These are phyloP conservation scores for Trypanosoma brucei DNA, from an alignment of 208 protist genomes.

Conservation along the genomic window DNA sequence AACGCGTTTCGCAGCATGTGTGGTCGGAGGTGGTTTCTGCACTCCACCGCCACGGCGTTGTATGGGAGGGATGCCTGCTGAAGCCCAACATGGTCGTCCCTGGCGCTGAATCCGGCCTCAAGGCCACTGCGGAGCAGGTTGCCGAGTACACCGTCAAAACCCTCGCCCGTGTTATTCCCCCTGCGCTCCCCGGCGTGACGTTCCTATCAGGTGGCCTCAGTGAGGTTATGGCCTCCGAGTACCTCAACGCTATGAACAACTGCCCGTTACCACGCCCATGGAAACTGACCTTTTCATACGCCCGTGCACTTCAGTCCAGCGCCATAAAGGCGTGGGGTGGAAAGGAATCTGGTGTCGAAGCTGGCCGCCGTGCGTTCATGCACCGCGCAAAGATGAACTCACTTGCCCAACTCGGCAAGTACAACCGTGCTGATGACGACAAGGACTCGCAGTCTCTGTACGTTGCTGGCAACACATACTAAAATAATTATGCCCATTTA, in stretches of 20 bases:
- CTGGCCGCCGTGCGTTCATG: constrained; percentile 57
- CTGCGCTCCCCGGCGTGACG: constrained; percentile 91
- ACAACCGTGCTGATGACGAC: constrained; percentile 74
- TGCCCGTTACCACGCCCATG: constrained; percentile 65
- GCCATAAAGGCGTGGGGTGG: constrained; percentile 91
- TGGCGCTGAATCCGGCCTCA: constrained; percentile 70
- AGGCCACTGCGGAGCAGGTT: constrained; percentile 75
- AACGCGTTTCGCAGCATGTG: constrained; percentile 82
- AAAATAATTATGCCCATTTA: constrained; percentile 2
- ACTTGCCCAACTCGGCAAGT: constrained; percentile 64
- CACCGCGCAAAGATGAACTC: constrained; percentile 87
- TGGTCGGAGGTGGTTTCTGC: constrained; percentile 69
- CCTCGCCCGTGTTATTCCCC: constrained; percentile 91
- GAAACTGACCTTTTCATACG: constrained; percentile 94
- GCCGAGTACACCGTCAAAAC: constrained; percentile 85
- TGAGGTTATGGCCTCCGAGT: constrained; percentile 92
- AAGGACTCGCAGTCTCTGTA: constrained; percentile 76
- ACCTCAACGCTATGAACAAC: constrained; percentile 96
- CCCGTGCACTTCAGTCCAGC: constrained; percentile 92
- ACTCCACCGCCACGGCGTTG: constrained; percentile 92
- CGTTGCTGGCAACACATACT: constrained; percentile 85
- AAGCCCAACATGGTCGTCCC: constrained; percentile 98
- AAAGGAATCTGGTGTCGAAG: constrained; percentile 62
- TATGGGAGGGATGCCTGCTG: constrained; percentile 93
- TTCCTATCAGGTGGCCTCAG: constrained; percentile 96